Base-by-base conservation (phyloP, 345 rosid species). In the Cardiospermum halicacabum region DNA sequence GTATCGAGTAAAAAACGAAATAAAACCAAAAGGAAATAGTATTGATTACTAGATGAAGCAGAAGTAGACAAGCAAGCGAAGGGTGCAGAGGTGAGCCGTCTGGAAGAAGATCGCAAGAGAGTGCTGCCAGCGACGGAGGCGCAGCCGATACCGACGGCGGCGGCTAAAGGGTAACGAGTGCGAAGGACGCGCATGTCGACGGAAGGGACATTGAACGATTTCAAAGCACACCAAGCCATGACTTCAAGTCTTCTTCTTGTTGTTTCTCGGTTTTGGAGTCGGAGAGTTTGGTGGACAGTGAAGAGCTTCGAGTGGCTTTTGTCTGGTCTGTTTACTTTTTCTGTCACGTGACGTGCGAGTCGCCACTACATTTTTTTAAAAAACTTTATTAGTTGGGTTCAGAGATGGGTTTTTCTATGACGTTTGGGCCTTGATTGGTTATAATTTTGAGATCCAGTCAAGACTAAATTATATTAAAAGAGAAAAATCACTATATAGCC, bases 51-150 rank as follows among this genome's bases (percentile, higher is more conserved):
- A 51, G 84, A 54, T 24, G 68, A 53, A 12, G 80, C 50, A 30
- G 74, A 72, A 16, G 75, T 56, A 71, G 73, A 68, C 47, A 80
- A 43, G 72, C 83, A 79, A 67, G 89, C 86, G 53, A 81, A 82
- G 15, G 81, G 77, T 30, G 67, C 42, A 15, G 27, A 6, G 61
- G 53, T 11, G 66, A 64, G 78, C 53, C 31, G 68, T 21, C 60
- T 53, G 53, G 79, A 40, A 37, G 76, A 59, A 34, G 73, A 71
- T 25, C 80, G 72, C 75, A 72, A 78, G 50, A 74, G 21, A 55
- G 49, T 49, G 34, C 74, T 60, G 59, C 75, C 75, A n/a, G 64
- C 71, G 10, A 62, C 2, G 45, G 85, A 75, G 72, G 75, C 79
- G 69, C 71, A 73, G 32, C 84, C 78, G 31, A 78, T 22, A 27